Evolutionary conservation across 257 asterid species (phyloP), one percentile per base, ranked within the genome.

Genomic region (Capsicum baccatum): DNA sequence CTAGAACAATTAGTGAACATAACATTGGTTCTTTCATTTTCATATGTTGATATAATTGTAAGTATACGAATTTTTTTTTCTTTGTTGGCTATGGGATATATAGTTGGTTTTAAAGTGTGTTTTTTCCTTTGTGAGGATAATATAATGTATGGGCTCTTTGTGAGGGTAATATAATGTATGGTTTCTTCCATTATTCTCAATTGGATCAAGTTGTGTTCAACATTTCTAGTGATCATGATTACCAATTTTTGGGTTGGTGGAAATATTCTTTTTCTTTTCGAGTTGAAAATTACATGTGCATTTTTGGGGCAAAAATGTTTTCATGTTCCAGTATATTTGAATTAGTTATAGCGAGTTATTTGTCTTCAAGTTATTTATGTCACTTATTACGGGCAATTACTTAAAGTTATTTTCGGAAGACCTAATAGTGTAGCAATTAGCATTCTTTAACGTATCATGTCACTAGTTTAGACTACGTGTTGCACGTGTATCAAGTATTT

Each of bases 1-100:
- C 83, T 66, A 69, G 62, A 67, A 42, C 35, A 39, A 69, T 16
- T 69, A 69, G 55, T 39, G 79, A 69, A 15, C 79, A 69, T 17
- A 69, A 15, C 33, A 69, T 69, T 69, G 55, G 13, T 69, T 69
- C 79, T 69, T 69, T 69, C 55, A 69, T 69, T 8, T 16, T 42
- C 33, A 69, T 9, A 69, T 8, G 33, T 69, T 42, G 55, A 42
- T 69, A 39, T 69, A 42, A 21, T 16, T 69, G 2, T 37, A 67
- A 67, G 50, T 13, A 42, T 16, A 42, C 4, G 35, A 69, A 39
- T 16, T 4, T 13, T 56, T 56, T 56, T 58, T 16, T 33, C 55
- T 69, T 69, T 69, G 33, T 42, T 69, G 26, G 9, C 42, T 4
- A 16, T 42, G 15, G 35, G 50, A 37, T 67, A 14, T 67, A 42